Evolutionary conservation across 164 flowering plant genomes (phyloP).

Genomic region (Annona squamosa): DNA sequence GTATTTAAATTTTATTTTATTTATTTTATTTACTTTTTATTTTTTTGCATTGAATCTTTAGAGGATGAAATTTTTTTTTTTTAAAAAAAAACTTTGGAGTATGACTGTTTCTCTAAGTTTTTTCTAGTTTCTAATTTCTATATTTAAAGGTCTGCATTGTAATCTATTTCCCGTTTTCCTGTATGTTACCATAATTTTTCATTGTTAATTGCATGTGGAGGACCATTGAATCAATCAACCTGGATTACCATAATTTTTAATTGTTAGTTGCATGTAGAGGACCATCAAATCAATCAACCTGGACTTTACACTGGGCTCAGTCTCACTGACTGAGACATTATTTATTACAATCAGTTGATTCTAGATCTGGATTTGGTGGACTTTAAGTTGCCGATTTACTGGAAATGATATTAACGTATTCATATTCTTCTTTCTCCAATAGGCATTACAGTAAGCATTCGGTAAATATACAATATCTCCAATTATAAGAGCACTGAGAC

Average conservation of each 20-base stretch:
- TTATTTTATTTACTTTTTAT: no score
- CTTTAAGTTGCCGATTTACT: neutral
- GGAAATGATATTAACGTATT: no score
- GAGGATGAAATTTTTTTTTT: no score
- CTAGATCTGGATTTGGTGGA: neutral
- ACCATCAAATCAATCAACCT: neutral
- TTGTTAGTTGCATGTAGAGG: neutral
- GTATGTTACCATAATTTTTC: no score
- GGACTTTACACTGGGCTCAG: neutral
- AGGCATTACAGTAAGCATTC: neutral
- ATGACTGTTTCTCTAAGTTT: no score
- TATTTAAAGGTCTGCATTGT: neutral
- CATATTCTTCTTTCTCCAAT: neutral
- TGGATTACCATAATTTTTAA: neutral
- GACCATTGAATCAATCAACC: neutral
- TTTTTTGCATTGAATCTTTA: no score
- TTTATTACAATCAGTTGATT: neutral
- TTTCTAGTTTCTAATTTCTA: neutral
- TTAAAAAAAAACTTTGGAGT: neutral
- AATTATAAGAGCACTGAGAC: no score
- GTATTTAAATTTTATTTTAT: constrained; percentile 27
- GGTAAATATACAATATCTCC: no score
- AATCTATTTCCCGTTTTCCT: neutral
- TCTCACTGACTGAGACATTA: no score
- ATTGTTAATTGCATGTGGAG: neutral